phyloP scores from a whole-genome alignment of 208 protist species.

The Leishmania braziliensis region DNA sequence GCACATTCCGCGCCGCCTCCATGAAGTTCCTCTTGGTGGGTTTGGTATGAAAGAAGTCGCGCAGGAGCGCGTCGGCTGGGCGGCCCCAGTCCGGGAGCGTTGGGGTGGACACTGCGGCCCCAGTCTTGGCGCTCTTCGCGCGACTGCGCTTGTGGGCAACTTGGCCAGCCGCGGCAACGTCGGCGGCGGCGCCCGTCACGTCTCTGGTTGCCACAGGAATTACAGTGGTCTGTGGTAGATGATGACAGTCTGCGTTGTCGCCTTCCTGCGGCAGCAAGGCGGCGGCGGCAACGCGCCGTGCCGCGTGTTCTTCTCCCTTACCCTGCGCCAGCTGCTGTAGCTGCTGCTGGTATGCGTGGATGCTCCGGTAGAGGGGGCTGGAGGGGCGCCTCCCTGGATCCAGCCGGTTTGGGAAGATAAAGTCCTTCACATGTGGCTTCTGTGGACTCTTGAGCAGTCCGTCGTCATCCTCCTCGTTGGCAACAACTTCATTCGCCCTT shows the following conservation, averaged over 20 bases:
- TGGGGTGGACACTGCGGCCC: background rate
- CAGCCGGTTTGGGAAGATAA: constrained; percentile 31
- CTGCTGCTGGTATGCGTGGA: constrained; percentile 36
- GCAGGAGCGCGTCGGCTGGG: constrained; percentile 44
- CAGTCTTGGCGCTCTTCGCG: background rate
- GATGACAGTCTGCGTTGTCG: background rate
- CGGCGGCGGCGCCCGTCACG: background rate
- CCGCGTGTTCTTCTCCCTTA: background rate
- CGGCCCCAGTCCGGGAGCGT: constrained; percentile 20
- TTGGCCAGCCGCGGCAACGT: background rate
- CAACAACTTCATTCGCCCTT: constrained; percentile 6
- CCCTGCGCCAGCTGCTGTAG: constrained; percentile 13
- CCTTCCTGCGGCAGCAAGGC: background rate
- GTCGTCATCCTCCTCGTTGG: constrained; percentile 9
- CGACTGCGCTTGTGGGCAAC: background rate
- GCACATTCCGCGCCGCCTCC: constrained; percentile 39
- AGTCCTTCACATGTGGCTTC: constrained; percentile 21
- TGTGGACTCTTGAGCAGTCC: constrained; percentile 3
- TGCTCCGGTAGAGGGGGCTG: constrained; percentile 33
- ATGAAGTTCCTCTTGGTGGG: constrained; percentile 65
- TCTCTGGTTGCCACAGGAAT: background rate
- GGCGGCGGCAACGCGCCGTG: background rate
- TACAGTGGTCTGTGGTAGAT: background rate
- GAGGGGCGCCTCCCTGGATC: constrained; percentile 28
- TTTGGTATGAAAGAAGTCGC: constrained; percentile 48